Evolutionary conservation across 352 stramenopile species (phyloP).

Genomic region (Pythium pyrilobum): DNA sequence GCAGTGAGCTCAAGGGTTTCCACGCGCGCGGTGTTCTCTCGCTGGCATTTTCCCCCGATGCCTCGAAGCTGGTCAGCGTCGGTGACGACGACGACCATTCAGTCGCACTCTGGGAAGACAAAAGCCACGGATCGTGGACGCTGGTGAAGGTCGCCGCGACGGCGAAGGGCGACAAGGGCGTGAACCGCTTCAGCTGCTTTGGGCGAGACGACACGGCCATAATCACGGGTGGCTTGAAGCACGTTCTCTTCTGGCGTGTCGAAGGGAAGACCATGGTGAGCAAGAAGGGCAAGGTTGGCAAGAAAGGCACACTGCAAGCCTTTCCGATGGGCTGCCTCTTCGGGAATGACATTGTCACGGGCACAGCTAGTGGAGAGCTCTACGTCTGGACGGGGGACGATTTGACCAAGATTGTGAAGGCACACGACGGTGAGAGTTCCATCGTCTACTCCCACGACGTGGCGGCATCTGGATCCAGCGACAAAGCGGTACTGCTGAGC

Average conservation of each 20-base stretch:
- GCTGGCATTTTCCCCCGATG: conserved; percentile 57
- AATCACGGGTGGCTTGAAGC: conserved; percentile 60
- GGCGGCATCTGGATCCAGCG: background rate
- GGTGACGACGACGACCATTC: conserved; percentile 83
- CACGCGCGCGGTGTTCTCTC: conserved; percentile 68
- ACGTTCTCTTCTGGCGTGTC: conserved; percentile 63
- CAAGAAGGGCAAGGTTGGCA: conserved; percentile 58
- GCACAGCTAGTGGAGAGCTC: conserved; percentile 42
- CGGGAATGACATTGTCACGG: conserved; percentile 43
- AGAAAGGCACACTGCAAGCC: conserved; percentile 44
- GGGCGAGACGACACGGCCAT: conserved; percentile 25
- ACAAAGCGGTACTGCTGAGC: conserved; percentile 33
- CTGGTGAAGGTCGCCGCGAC: conserved; percentile 33
- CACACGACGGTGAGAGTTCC: conserved; percentile 48
- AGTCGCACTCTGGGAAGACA: conserved; percentile 68
- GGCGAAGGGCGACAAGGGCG: conserved; percentile 45
- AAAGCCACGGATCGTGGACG: conserved; percentile 66
- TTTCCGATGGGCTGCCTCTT: conserved; percentile 48
- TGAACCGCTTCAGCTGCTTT: conserved; percentile 56
- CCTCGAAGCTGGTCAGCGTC: conserved; percentile 56
- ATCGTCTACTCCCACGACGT: conserved; percentile 26
- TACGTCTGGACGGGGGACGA: conserved; percentile 57
- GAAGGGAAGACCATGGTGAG: conserved; percentile 48
- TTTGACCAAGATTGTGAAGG: conserved; percentile 48
- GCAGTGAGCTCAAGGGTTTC: conserved; percentile 55